Conservation (phyloP, 768 basidiomycete genomes). For the Lactarius deliciosus region DNA sequence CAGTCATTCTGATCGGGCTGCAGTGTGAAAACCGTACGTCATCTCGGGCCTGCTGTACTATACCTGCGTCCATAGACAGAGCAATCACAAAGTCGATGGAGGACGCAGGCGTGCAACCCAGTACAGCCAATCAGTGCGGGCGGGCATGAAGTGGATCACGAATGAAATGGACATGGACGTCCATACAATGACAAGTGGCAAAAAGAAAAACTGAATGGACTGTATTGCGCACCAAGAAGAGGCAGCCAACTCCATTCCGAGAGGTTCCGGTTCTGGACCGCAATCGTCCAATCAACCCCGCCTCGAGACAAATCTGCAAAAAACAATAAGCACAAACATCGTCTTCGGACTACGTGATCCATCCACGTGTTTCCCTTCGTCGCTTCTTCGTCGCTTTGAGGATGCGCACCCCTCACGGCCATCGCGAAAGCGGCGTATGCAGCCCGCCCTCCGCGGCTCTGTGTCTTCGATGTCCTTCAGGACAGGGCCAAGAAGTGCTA, state of each 20-base stretch:
- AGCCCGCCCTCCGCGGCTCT: conserved; percentile 22
- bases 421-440: conserved; percentile 5
- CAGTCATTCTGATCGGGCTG: background rate
- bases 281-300: conserved; percentile 3
- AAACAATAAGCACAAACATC: background rate
- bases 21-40: background rate
- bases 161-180: background rate
- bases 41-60: background rate
- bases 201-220: background rate
- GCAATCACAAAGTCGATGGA: background rate
- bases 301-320: conserved; percentile 1
- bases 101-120: background rate
- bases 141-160: background rate
- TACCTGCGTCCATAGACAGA: background rate
- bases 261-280: background rate
- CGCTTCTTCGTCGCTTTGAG: conserved; percentile 3
- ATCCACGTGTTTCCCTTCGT: conserved; percentile 9
- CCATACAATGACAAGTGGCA: too few relatives aligned
- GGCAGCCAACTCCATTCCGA: background rate
- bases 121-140: background rate
- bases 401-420: conserved; percentile 10
- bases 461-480: conserved; percentile 4
- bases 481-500: background rate
- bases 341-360: background rate
- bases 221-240: too few relatives aligned